Percentiles rank a stretch among this genome's conserved stretches.
Evolutionary conservation across 2,329 filamentous ascomycete species (phyloP).

Genomic region (Setomelanomma holmii): DNA sequence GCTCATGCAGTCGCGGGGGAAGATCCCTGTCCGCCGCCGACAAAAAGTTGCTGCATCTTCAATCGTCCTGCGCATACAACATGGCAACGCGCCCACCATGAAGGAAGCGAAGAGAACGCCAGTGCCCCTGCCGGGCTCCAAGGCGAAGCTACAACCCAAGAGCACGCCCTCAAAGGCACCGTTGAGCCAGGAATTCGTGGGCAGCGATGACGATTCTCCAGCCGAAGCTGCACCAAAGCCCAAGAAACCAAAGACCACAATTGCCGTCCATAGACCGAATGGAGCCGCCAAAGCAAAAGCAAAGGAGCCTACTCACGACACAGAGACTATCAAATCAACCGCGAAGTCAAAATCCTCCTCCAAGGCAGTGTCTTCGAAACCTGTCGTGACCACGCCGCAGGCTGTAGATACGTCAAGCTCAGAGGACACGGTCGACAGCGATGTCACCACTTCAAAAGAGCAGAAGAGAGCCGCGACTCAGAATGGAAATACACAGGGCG

Average conservation of each 20-base stretch:
- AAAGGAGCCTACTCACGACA: constrained; percentile 18
- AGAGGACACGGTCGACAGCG: constrained; percentile 32
- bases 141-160: constrained; percentile 32
- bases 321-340: constrained; percentile 12
- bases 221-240: constrained; percentile 24
- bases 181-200: constrained; percentile 47
- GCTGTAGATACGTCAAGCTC: constrained; percentile 33
- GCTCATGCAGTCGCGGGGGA: constrained; percentile 21
- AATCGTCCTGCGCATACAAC: constrained; percentile 14
- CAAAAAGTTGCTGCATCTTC: constrained; percentile 37
- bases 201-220: constrained; percentile 41
- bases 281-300: constrained; percentile 26
- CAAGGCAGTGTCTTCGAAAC: constrained; percentile 31
- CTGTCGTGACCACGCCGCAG: constrained; percentile 25
- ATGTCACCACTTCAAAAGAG: constrained; percentile 24
- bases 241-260: constrained; percentile 32
- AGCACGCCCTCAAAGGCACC: constrained; percentile 26
- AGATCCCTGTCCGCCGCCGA: constrained; percentile 25
- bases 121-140: constrained; percentile 43
- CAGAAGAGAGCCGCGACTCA: constrained; percentile 21
- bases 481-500: constrained; percentile 14
- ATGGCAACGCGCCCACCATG: constrained; percentile 32
- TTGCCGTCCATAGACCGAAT: constrained; percentile 41
- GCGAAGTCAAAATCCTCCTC: constrained; percentile 19
- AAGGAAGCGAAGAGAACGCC: constrained; percentile 44